Conservation (phyloP, 306 rosid species). For the Betula pendula region DNA sequence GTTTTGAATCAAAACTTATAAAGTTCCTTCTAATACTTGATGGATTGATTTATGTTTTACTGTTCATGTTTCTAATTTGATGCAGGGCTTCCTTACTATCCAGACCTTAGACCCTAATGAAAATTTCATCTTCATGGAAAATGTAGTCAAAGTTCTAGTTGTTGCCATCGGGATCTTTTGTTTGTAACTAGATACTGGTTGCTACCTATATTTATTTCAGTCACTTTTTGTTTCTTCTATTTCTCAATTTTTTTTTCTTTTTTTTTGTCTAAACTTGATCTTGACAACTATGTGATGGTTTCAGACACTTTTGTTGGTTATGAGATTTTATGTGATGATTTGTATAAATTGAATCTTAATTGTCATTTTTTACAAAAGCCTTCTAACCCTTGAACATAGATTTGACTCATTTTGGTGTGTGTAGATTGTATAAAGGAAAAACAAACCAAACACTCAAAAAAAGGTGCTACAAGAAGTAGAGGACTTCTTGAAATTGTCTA, state of each 20-base stretch:
- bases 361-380: too few species aligned
- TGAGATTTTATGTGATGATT: too few species aligned
- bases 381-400: slow-evolving; percentile 7
- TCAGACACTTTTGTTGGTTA: background rate
- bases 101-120: background rate
- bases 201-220: background rate
- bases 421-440: too few species aligned
- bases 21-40: slow-evolving; percentile 8
- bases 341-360: too few species aligned
- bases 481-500: too few species aligned
- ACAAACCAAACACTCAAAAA: too few species aligned
- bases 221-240: background rate
- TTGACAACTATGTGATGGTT: too few species aligned
- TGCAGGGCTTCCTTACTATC: background rate
- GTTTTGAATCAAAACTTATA: slow-evolving; percentile 1
- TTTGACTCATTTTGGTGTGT: too few species aligned
- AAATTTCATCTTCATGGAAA: background rate
- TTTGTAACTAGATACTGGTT: too few species aligned
- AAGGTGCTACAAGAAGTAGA: too few species aligned
- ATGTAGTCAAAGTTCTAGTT: background rate
- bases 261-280: background rate
- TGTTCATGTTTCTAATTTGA: too few species aligned
- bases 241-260: background rate
- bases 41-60: background rate
- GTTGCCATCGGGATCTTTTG: background rate